Conservation (phyloP, 108 stramenopile species). For the Pseudonitzschia pungens region DNA sequence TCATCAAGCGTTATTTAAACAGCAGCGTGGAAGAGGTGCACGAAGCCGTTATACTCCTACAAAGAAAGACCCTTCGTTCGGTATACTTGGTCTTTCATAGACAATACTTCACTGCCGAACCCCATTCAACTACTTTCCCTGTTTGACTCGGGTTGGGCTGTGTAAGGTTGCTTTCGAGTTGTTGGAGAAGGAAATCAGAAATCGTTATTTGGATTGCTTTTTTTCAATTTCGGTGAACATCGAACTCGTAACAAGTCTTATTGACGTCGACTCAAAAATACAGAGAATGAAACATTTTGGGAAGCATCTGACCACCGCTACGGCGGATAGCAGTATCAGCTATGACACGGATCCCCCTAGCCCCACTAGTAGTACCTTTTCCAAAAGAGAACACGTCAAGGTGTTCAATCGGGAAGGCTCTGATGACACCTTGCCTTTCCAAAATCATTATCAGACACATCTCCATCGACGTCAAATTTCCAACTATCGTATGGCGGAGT, state of each 20-base stretch:
- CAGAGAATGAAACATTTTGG: background rate
- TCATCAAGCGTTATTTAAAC: background rate
- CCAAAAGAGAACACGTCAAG: background rate
- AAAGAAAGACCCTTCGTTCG: no score
- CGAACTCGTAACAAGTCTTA: background rate
- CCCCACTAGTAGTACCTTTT: conserved; percentile 5
- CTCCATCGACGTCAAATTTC: background rate
- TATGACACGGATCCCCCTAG: background rate
- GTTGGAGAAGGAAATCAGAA: no score
- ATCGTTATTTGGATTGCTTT: no score
- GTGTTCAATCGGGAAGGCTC: background rate
- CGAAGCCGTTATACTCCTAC: background rate
- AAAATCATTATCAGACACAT: no score
- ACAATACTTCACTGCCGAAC: no score
- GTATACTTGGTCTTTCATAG: no score
- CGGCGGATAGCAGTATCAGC: background rate
- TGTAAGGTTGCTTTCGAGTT: no score
- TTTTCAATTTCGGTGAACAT: no score
- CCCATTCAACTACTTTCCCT: no score
- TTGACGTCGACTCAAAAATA: background rate
- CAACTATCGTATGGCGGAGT: background rate
- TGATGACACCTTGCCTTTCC: background rate
- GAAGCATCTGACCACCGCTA: background rate
- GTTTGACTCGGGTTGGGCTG: no score
- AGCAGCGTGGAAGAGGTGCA: background rate